A percentile compares a stretch with the other conserved stretches of the same genome.
These are phyloP conservation scores for Radiomyces spectabilis DNA, from an alignment of 192 early-diverging fungal genomes.

Conservation along the genomic window DNA sequence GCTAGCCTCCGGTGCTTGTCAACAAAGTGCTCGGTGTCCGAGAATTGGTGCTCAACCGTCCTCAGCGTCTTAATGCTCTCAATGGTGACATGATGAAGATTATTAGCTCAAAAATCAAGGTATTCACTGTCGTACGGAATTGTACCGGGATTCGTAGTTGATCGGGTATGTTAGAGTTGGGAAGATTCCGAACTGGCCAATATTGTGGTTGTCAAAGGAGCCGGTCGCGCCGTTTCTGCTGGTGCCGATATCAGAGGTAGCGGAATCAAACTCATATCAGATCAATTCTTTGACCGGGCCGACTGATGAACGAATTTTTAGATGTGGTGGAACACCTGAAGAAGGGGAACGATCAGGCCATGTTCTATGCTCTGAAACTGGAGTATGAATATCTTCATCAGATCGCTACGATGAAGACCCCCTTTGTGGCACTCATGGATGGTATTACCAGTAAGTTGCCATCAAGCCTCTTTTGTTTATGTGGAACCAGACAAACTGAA, in stretches of 20 bases:
- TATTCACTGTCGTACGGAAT: no score
- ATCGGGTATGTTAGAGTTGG: constrained; percentile 77
- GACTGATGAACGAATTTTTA: no score
- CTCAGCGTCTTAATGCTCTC: constrained; percentile 78
- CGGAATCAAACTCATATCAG: neutral
- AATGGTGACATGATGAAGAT: constrained; percentile 75
- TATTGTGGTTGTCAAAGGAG: constrained; percentile 76
- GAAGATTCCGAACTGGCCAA: constrained; percentile 81
- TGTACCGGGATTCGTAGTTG: no score
- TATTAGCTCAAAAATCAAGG: constrained; percentile 46
- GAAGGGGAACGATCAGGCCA: constrained; percentile 45
- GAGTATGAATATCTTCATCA: constrained; percentile 93
- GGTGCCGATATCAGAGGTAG: constrained; percentile 73
- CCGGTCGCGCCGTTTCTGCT: constrained; percentile 83
- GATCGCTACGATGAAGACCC: constrained; percentile 82
- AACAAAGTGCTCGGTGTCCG: constrained; percentile 39
- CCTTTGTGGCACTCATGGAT: constrained; percentile 82
- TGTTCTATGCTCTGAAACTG: constrained; percentile 82
- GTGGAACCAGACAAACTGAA: no score
- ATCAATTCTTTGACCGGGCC: neutral
- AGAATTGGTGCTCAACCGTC: constrained; percentile 68
- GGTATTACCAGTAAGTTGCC: constrained; percentile 77
- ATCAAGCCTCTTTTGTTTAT: no score
- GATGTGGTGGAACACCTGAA: constrained; percentile 42
- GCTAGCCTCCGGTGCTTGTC: constrained; percentile 5